Evolutionary conservation across 2,329 filamentous ascomycete species (phyloP).

Genomic region (Pestalotiopsis sp.): DNA sequence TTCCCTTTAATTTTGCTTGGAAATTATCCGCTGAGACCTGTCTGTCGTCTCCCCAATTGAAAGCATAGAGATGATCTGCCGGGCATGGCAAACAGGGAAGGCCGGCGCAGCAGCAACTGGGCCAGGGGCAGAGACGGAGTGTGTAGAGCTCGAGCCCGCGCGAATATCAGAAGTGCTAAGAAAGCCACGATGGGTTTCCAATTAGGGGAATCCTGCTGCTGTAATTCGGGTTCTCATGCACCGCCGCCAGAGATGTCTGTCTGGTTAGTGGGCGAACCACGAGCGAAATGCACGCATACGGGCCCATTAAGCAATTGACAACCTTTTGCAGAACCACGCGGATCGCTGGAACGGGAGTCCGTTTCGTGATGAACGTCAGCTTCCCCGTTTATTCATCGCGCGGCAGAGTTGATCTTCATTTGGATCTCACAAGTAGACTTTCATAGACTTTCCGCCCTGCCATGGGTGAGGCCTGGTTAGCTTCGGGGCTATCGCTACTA

Average conservation of each 20-base stretch:
- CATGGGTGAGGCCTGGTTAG: background rate
- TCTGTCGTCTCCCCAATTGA: background rate
- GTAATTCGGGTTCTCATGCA: background rate
- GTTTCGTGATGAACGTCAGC: background rate
- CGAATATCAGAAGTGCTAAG: background rate
- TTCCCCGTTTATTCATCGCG: background rate
- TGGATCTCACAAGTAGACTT: background rate
- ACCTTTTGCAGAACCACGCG: background rate
- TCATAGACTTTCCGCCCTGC: background rate
- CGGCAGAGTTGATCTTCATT: background rate
- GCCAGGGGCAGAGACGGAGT: background rate
- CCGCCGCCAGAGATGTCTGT: no score
- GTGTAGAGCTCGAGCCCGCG: background rate
- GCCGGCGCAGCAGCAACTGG: background rate
- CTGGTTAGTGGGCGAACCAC: no score
- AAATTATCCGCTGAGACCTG: background rate
- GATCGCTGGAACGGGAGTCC: background rate
- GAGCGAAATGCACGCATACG: no score
- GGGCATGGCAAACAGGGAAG: background rate
- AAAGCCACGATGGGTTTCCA: background rate
- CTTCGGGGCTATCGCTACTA: background rate
- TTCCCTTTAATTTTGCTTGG: background rate
- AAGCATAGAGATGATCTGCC: background rate
- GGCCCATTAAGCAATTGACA: background rate
- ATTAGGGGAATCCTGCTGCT: background rate